Percentiles rank a stretch among this genome's conserved stretches.
phyloP scores from a whole-genome alignment of 164 flowering plant species.

The Nymphaea thermarum region DNA sequence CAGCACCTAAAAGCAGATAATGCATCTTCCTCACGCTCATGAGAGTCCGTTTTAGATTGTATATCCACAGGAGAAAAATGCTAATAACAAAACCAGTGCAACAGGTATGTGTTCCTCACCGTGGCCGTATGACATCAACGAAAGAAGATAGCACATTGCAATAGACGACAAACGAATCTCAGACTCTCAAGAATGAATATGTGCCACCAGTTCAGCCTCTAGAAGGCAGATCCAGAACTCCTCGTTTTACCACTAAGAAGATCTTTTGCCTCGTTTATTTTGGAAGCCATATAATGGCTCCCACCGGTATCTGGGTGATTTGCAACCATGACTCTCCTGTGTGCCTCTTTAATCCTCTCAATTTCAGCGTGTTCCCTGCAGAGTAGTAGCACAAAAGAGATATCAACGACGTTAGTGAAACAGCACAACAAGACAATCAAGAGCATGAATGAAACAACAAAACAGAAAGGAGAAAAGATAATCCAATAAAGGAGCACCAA shows the following conservation, averaged over 20 bases:
- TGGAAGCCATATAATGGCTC: conserved; percentile 28
- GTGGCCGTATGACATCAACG: too few species aligned
- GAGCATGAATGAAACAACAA: background rate
- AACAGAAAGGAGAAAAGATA: background rate
- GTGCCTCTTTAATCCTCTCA: conserved; percentile 42
- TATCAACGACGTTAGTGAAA: background rate
- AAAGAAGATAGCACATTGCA: too few species aligned
- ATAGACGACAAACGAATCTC: too few species aligned
- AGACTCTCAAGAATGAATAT: too few species aligned
- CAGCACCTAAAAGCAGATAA: too few species aligned
- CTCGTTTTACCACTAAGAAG: conserved; percentile 13
- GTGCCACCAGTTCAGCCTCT: conserved; percentile 1
- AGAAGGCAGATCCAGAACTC: conserved; percentile 20
- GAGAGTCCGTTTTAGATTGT: too few species aligned
- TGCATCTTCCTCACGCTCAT: too few species aligned
- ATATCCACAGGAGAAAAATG: too few species aligned
- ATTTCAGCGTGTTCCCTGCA: conserved; percentile 21
- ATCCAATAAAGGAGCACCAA: background rate
- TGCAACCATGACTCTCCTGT: conserved; percentile 33
- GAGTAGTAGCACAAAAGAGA: background rate
- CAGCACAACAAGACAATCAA: background rate
- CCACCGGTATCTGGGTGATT: conserved; percentile 39
- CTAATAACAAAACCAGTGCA: too few species aligned
- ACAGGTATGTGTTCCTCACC: too few species aligned
- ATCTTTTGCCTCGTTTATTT: conserved; percentile 36